Percentiles rank a stretch among this genome's conserved stretches.
These are phyloP conservation scores for Trichoderma afroharzianum DNA, from an alignment of 2,329 filamentous ascomycete species.

Conservation along the genomic window DNA sequence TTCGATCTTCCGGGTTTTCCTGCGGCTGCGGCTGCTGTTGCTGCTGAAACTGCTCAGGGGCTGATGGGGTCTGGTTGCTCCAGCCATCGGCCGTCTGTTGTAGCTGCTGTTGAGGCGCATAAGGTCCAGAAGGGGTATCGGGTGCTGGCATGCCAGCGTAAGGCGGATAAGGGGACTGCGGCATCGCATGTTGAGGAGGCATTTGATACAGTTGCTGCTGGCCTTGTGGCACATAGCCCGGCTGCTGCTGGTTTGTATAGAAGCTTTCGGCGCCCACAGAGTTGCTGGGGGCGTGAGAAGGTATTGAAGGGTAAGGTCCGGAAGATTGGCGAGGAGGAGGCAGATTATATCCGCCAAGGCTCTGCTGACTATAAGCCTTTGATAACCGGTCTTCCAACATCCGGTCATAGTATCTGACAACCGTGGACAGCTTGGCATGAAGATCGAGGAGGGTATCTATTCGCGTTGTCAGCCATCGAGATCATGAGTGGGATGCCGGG, in stretches of 20 bases:
- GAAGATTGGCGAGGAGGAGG: constrained; percentile 50
- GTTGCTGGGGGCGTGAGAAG: constrained; percentile 47
- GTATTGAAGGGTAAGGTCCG: constrained; percentile 69
- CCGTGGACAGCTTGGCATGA: constrained; percentile 91
- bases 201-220: constrained; percentile 27
- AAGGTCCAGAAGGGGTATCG: constrained; percentile 41
- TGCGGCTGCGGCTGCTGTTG: constrained; percentile 23
- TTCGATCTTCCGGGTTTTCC: constrained; percentile 25
- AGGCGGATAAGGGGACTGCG: constrained; percentile 41
- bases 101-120: constrained; percentile 42
- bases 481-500: background rate
- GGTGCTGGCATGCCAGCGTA: constrained; percentile 38
- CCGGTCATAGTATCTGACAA: constrained; percentile 94
- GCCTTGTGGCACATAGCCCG: constrained; percentile 46
- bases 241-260: constrained; percentile 67
- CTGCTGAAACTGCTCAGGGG: constrained; percentile 28
- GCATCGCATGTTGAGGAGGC: constrained; percentile 33
- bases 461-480: constrained; percentile 19
- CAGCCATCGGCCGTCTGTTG: constrained; percentile 53
- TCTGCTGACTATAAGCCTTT: constrained; percentile 85
- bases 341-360: constrained; percentile 60
- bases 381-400: constrained; percentile 96
- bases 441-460: constrained; percentile 87
- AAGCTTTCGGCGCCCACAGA: constrained; percentile 69
- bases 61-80: constrained; percentile 41